Evolutionary conservation across 768 basidiomycete genomes (phyloP).

Genomic region (Ephemerocybe angulata): DNA sequence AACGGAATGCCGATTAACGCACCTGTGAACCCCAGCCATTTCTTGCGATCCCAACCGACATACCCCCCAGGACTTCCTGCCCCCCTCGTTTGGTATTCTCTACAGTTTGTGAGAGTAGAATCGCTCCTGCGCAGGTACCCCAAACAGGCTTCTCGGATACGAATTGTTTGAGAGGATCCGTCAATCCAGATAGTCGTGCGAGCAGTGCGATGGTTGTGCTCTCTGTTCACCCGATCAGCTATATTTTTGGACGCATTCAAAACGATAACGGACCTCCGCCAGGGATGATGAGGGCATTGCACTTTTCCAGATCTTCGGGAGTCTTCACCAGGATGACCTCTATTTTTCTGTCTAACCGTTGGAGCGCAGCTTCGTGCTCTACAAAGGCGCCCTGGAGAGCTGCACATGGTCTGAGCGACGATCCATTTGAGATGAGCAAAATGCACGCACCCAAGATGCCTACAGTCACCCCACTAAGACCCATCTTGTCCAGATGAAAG

Average conservation of each 20-base stretch:
- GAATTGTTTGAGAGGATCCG: slow-evolving; percentile 77
- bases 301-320: slow-evolving; percentile 65
- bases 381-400: slow-evolving; percentile 92
- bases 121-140: slow-evolving; percentile 97
- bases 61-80: slow-evolving; percentile 79
- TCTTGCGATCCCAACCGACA: slow-evolving; percentile 74
- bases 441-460: slow-evolving; percentile 49
- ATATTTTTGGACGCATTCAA: neutral
- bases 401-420: slow-evolving; percentile 26
- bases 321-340: slow-evolving; percentile 63
- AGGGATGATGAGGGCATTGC: slow-evolving; percentile 88
- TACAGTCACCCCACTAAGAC: slow-evolving; percentile 20
- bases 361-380: slow-evolving; percentile 75
- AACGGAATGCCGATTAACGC: slow-evolving; percentile 17
- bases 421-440: neutral
- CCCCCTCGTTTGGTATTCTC: slow-evolving; percentile 82
- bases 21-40: slow-evolving; percentile 97
- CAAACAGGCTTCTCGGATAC: slow-evolving; percentile 74
- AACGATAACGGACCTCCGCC: slow-evolving; percentile 64
- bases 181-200: slow-evolving; percentile 67
- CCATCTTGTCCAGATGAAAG: neutral
- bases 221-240: slow-evolving; percentile 43
- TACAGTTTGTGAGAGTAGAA: slow-evolving; percentile 72
- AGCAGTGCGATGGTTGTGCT: slow-evolving; percentile 88
- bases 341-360: slow-evolving; percentile 47